A percentile compares a stretch with the other conserved stretches of the same genome.
Evolutionary conservation across 2,329 filamentous ascomycete species (phyloP).

Genomic region (Stagonosporopsis cucurbitacearum): DNA sequence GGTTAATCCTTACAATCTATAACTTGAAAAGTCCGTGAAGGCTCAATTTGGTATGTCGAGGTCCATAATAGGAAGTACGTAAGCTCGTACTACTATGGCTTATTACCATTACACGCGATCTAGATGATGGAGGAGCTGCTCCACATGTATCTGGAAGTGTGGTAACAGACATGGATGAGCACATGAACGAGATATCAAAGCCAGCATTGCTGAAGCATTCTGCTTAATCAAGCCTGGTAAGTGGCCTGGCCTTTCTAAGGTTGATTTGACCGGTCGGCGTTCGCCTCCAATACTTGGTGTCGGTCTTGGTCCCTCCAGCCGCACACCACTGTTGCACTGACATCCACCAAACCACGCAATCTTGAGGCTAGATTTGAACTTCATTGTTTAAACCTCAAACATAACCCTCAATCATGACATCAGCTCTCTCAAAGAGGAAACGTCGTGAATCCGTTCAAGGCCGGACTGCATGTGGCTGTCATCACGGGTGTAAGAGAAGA

Average conservation of each 20-base stretch:
- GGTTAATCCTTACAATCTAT: no score
- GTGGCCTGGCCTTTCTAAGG: background rate
- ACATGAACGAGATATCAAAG: constrained; percentile 52
- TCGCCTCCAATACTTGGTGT: background rate
- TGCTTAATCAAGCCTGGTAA: constrained; percentile 53
- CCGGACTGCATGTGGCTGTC: no score
- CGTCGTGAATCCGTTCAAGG: no score
- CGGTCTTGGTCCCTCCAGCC: background rate
- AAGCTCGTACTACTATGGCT: constrained; percentile 44
- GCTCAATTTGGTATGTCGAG: no score
- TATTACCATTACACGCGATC: constrained; percentile 52
- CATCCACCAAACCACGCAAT: background rate
- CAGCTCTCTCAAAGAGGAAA: background rate
- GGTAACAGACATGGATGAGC: constrained; percentile 53
- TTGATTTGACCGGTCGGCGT: background rate
- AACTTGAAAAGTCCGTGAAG: no score
- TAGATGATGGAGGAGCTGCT: constrained; percentile 58
- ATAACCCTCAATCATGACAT: background rate
- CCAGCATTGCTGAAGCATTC: constrained; percentile 48
- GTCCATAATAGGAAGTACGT: no score
- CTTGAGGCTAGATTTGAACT: background rate
- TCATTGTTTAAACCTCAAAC: background rate
- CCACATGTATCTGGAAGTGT: constrained; percentile 55
- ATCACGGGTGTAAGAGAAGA: no score
- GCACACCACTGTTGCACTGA: background rate